phyloP scores from a whole-genome alignment of 306 rosid genomes.

The Inga oerstediana region DNA sequence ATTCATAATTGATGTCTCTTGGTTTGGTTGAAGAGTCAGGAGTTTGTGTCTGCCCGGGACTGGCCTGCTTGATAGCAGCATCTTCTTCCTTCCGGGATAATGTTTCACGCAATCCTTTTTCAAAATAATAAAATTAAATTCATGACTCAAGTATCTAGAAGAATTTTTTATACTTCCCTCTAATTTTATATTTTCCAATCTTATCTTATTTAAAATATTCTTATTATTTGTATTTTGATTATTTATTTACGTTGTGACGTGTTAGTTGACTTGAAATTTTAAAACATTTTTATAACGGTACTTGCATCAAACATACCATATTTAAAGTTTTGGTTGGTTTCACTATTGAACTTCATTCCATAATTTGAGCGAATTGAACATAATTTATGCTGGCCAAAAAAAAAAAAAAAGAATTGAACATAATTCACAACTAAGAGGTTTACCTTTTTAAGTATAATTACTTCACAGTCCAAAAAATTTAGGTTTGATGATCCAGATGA shows the following conservation, averaged over 20 bases:
- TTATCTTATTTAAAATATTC: neutral
- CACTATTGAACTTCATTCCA: no score
- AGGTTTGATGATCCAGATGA: no score
- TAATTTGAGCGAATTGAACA: no score
- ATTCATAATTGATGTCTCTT: neutral
- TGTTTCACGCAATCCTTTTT: neutral
- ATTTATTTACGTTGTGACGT: neutral
- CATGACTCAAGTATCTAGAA: neutral
- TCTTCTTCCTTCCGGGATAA: conserved; percentile 6
- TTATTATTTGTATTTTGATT: no score
- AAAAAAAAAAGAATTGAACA: neutral
- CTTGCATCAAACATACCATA: no score
- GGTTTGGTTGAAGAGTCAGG: neutral
- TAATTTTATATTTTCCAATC: neutral
- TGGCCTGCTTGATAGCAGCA: neutral
- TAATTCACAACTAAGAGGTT: no score
- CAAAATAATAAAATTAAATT: neutral
- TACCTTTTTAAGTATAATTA: no score
- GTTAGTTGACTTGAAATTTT: neutral
- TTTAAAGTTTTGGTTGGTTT: no score
- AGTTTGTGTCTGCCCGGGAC: neutral
- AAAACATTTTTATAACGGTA: no score
- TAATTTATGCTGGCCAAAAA: no score
- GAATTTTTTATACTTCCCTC: neutral
- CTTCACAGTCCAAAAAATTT: no score